Percentiles rank a stretch among this genome's conserved stretches.
Conservation (phyloP, 495 filamentous ascomycete genomes). For the Schizothecium vesticola region DNA sequence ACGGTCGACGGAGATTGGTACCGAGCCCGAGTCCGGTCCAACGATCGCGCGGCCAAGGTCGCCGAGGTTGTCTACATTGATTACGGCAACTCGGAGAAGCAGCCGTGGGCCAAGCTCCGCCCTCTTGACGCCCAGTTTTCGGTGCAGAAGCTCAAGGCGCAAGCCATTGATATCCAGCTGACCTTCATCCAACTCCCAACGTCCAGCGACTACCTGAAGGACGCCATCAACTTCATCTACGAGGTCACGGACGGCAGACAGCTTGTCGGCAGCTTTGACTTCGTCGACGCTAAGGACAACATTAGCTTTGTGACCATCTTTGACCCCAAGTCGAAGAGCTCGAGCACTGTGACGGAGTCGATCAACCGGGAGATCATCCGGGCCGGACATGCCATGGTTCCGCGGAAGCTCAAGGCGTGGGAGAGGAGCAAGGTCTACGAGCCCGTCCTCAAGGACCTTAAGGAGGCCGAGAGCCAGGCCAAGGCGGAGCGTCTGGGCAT, state of each 20-base stretch:
- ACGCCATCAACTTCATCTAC: slow-evolving; percentile 66
- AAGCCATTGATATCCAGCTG: slow-evolving; percentile 83
- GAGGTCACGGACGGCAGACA: slow-evolving; percentile 61
- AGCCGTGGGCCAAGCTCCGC: slow-evolving; percentile 77
- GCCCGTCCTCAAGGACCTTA: slow-evolving; percentile 63
- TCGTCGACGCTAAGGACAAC: slow-evolving; percentile 65
- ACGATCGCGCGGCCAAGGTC: slow-evolving; percentile 81
- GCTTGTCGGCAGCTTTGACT: slow-evolving; percentile 88
- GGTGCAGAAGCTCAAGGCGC: slow-evolving; percentile 69
- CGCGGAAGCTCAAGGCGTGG: slow-evolving; percentile 82
- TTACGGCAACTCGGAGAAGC: slow-evolving; percentile 87
- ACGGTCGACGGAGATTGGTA: slow-evolving; percentile 88
- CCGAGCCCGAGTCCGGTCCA: slow-evolving; percentile 81
- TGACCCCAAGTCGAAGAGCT: slow-evolving; percentile 60
- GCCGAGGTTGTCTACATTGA: slow-evolving; percentile 92
- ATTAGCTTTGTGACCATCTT: slow-evolving; percentile 78
- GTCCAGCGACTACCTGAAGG: slow-evolving; percentile 68
- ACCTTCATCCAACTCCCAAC: slow-evolving; percentile 83
- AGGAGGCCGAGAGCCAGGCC: slow-evolving; percentile 64
- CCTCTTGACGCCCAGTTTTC: slow-evolving; percentile 73
- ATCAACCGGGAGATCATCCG: slow-evolving; percentile 79
- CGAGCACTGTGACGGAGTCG: slow-evolving; percentile 50
- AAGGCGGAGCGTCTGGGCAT: slow-evolving; percentile 74
- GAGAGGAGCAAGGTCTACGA: slow-evolving; percentile 63
- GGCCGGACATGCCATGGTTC: slow-evolving; percentile 85